Base-by-base conservation (phyloP, 805 yeast species). In the Lachancea mirantina region DNA sequence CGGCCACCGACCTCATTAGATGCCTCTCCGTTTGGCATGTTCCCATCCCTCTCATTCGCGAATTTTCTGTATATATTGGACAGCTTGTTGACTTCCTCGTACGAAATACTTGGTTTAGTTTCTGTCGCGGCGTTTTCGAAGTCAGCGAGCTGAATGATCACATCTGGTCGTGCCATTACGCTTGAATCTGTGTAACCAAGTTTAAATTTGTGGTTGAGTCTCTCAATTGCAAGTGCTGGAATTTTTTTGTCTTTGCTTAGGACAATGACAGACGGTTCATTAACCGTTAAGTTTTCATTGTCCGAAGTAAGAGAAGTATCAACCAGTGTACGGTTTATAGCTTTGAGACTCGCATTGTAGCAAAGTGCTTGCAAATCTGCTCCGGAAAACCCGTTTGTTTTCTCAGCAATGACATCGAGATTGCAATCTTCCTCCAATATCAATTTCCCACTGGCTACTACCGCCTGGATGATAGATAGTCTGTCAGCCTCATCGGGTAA, bases 291-390 rank as follows among this genome's bases (percentile, higher is more conserved):
- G 19, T 25, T 11, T 20, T 25, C 9, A 10, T 17, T 5, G n/a
- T 11, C 24, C 25, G 13, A 10, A 6, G 14, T 16, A 4, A 14
- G 14, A 6, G 19, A 13, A 11, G 19, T 11, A 13, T 19, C 14
- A 14, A 20, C 24, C 34, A 31, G 69, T 42, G 71, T 76, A 21
- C 74, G 70, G 50, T 83, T 92, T 5, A 82, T 87, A 9, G 95
- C 94, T 45, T 78, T 79, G 52, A 89, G 65, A 55, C 88, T 85
- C 0, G 96, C 95, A 57, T 85, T 92, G 57, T 87, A 89, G 24
- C 87, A 78, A 30, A 89, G 57, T 0, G 96, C 96, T 58, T 88
- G 97, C 52, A 89, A 62, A 59, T 89, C 98, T 0, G 98, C 98
- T 10, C 96, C 96, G 9, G 96, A 82, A 46, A 72, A 88, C 0